Conservation (phyloP, 2,329 filamentous ascomycete genomes). For the Trichophyton mentagrophytes region DNA sequence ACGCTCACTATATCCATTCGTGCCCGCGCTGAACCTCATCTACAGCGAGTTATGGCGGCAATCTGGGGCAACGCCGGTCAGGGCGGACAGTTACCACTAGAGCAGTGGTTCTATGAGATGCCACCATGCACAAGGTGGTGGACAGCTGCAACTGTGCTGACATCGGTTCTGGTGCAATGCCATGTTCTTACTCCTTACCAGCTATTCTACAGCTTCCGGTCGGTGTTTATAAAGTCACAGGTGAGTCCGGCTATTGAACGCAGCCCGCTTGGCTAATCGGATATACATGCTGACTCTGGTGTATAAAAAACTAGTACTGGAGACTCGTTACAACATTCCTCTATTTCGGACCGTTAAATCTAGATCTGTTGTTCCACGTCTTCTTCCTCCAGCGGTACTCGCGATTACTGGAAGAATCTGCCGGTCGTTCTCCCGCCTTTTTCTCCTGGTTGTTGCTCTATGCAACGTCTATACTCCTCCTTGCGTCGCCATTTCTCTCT, state of each 20-base stretch:
- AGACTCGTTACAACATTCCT: conserved; percentile 90
- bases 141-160: conserved; percentile 84
- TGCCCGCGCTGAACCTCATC: not conserved
- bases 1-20: too few relatives aligned
- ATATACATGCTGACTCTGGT: not conserved
- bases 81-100: conserved; percentile 59
- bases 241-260: conserved; percentile 40
- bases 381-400: conserved; percentile 98
- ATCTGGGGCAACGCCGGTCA: conserved; percentile 33
- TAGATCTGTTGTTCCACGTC: conserved; percentile 93
- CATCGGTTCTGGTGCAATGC: conserved; percentile 82
- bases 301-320: conserved; percentile 59
- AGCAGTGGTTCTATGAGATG: conserved; percentile 99
- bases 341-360: conserved; percentile 87
- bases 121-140: conserved; percentile 91
- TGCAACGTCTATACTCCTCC: conserved; percentile 63
- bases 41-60: conserved; percentile 26
- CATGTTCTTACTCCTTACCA: conserved; percentile 86
- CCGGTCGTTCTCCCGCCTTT: conserved; percentile 78
- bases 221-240: conserved; percentile 85
- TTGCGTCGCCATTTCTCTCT: conserved; percentile 72
- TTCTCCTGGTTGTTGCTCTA: conserved; percentile 93
- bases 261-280: not conserved
- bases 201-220: conserved; percentile 89
- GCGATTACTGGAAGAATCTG: conserved; percentile 84